Evolutionary conservation across 1,284 basidiomycete genomes (phyloP).

Genomic region (Inonotus obliquus): DNA sequence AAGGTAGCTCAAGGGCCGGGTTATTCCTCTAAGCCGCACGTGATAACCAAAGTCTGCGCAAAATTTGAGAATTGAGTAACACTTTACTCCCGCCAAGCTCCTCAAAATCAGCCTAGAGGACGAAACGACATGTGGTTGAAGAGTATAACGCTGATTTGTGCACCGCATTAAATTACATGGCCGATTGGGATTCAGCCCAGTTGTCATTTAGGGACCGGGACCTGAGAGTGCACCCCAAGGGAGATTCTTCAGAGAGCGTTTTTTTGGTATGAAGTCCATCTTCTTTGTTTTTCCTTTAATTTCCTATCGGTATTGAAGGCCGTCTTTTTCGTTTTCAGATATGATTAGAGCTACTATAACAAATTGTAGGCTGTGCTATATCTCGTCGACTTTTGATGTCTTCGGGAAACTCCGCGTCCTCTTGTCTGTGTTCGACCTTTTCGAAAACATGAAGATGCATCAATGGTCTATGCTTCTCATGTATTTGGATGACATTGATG

Average conservation of each 20-base stretch:
- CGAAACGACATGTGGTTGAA: conserved; percentile 28
- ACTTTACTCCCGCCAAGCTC: not conserved
- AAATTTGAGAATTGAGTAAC: not conserved
- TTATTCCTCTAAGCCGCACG: not conserved
- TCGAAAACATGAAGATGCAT: conserved; percentile 13
- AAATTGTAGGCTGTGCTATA: conserved; percentile 12
- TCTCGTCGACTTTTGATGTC: conserved; percentile 11
- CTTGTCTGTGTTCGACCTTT: conserved; percentile 11
- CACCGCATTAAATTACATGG: not conserved
- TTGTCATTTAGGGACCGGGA: conserved; percentile 73
- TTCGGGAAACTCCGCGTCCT: conserved; percentile 8
- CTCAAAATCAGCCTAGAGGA: conserved; percentile 10
- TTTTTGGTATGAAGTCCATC: conserved; percentile 81
- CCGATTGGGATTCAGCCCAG: conserved; percentile 44
- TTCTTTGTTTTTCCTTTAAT: no score
- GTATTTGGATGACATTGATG: conserved; percentile 15
- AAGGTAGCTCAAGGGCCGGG: not conserved
- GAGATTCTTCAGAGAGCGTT: conserved; percentile 53
- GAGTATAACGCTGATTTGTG: conserved; percentile 25
- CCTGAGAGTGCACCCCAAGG: conserved; percentile 57
- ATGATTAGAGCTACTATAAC: not conserved
- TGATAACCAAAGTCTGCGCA: not conserved
- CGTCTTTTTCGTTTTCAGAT: no score
- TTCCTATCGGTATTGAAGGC: no score
- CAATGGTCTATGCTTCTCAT: conserved; percentile 16